Conservation (phyloP, 257 asterid species). For the Petrea volubilis region DNA sequence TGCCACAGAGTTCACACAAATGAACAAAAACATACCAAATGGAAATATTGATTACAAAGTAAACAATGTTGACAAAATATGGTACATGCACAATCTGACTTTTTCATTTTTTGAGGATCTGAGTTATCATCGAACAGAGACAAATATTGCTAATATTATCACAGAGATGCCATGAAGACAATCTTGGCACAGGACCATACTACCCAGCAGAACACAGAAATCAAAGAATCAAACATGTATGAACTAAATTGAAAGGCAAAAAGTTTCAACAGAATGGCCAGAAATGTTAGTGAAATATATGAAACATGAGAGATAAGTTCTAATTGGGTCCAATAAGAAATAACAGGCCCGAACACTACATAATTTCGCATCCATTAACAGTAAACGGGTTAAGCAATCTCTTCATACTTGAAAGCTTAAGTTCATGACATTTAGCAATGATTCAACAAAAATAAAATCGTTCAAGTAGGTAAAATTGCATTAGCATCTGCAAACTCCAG, state of each 20-base stretch:
- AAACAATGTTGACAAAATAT: background rate
- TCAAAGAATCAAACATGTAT: background rate
- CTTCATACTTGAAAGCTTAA: background rate
- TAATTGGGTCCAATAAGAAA: background rate
- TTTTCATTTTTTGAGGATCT: conserved; percentile 1
- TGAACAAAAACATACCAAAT: background rate
- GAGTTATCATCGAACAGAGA: conserved; percentile 1
- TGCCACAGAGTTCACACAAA: conserved; percentile 34
- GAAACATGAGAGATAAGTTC: background rate
- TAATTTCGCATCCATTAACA: background rate
- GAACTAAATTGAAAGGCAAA: background rate
- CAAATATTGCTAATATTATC: background rate
- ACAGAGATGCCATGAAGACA: background rate
- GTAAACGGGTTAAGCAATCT: background rate
- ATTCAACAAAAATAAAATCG: background rate
- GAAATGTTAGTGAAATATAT: background rate
- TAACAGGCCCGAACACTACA: background rate
- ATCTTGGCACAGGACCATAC: background rate
- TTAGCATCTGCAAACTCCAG: background rate
- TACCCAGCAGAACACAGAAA: background rate
- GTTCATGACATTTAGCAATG: background rate
- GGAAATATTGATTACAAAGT: background rate
- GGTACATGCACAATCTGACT: background rate
- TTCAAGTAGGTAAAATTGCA: background rate
- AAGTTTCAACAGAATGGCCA: background rate